Evolutionary conservation across 495 filamentous ascomycete genomes (phyloP).

Genomic region (Xylaria grammica): DNA sequence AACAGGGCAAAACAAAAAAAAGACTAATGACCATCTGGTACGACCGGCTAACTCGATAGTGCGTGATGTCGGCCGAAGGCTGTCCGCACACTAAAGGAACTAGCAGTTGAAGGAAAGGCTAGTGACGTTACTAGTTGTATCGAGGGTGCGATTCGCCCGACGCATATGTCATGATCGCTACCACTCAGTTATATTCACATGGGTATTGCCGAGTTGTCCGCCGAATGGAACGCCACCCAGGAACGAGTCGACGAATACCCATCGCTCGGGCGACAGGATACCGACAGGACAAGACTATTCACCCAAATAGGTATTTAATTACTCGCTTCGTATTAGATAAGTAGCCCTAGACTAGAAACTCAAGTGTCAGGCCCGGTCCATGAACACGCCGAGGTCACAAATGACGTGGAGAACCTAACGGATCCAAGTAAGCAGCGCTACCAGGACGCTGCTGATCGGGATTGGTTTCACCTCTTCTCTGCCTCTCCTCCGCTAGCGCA

Average conservation of each 20-base stretch:
- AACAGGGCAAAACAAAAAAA: neutral
- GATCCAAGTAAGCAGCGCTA: neutral
- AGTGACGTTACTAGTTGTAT: neutral
- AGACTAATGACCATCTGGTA: neutral
- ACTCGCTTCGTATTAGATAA: constrained; percentile 24
- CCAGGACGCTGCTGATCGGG: neutral
- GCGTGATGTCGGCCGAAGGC: neutral
- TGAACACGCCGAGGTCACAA: neutral
- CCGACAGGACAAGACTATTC: too few relatives aligned
- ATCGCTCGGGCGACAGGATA: too few relatives aligned
- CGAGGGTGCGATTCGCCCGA: neutral
- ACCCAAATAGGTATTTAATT: too few relatives aligned
- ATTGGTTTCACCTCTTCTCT: constrained; percentile 13
- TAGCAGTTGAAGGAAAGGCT: neutral
- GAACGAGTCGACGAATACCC: neutral
- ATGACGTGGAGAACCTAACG: neutral
- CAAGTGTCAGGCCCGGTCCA: constrained; percentile 15
- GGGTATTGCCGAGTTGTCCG: neutral
- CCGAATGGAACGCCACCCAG: too few relatives aligned
- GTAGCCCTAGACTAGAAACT: constrained; percentile 13
- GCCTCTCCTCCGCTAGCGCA: constrained; percentile 1
- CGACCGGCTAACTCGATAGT: neutral
- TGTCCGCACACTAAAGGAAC: neutral
- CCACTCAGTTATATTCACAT: neutral
- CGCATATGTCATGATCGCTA: neutral